phyloP scores from a whole-genome alignment of 495 filamentous ascomycete genomes.

The Lophiostoma macrostomum region DNA sequence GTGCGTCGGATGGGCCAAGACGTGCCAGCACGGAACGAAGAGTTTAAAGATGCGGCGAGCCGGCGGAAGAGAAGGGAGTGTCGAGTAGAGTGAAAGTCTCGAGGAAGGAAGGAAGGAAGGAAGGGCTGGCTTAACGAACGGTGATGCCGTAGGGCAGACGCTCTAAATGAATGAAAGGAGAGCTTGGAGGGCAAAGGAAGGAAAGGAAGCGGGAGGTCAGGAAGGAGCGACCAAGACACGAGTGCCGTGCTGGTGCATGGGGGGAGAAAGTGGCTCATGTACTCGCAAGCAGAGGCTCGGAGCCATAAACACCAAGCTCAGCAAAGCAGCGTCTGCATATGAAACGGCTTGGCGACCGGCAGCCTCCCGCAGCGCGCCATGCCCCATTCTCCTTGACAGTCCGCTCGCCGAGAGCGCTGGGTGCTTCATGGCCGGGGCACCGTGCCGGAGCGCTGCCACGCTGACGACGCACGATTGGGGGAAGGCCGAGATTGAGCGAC shows the following conservation, averaged over 20 bases:
- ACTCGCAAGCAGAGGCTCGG: constrained; percentile 6
- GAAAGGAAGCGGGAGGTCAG: background rate
- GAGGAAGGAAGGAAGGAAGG: constrained; percentile 7
- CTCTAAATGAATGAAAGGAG: constrained; percentile 31
- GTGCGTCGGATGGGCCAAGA: constrained; percentile 20
- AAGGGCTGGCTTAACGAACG: too few relatives aligned
- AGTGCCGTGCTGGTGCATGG: background rate
- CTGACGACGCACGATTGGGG: background rate
- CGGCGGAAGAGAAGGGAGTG: constrained; percentile 1
- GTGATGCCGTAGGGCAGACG: constrained; percentile 2
- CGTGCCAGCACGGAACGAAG: constrained; percentile 27
- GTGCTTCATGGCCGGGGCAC: constrained; percentile 9
- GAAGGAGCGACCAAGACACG: background rate
- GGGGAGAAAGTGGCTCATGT: constrained; percentile 31
- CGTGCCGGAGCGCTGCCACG: background rate
- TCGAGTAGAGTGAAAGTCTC: constrained; percentile 10
- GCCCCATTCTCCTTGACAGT: constrained; percentile 8
- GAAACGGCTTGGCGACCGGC: constrained; percentile 31
- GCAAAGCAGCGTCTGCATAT: constrained; percentile 18
- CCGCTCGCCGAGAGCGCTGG: constrained; percentile 14
- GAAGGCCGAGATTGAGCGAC: background rate
- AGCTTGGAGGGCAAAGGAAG: background rate
- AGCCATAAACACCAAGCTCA: constrained; percentile 27
- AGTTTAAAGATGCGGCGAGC: constrained; percentile 13
- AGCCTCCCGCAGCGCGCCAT: constrained; percentile 21